Evolutionary conservation across 2,329 filamentous ascomycete species (phyloP), one percentile per base, ranked within the genome.

Genomic region (Clarireedia monteithiana): DNA sequence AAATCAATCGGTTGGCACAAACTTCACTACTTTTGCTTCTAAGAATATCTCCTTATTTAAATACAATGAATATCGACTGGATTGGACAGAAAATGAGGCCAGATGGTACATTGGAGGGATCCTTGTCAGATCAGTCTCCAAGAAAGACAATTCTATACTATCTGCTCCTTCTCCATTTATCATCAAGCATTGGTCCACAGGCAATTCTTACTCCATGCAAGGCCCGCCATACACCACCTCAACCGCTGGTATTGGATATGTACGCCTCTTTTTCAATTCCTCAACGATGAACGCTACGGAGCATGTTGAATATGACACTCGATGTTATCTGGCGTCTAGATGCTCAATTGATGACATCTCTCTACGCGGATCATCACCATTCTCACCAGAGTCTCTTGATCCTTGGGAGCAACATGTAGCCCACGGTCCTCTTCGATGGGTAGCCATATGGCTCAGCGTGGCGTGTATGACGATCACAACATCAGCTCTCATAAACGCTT

Each of bases 181-280:
- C 50, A 70, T 76, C 62, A 73, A 75, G 60, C 75, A 78, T 62
- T 78, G 75, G 75, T 76, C 74, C 0, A 71, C 69, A 7, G 75
- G 75, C 9, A 74, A 77, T 58, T 59, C 63, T 12, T 71, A 70
- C 58, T 73, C 67, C 2, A 77, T 74, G 68, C 66, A 73, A 61
- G 75, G 75, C 4, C 76, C 76, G 14, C 75, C 75, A 2, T 48
- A 42, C 15, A 67, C 67, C 20, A 64, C 62, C n/a, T 71, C 73
- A 2, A 62, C 67, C 20, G 75, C 75, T 5, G 72, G 72, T 24
- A 62, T 78, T 34, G 72, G 68, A 6, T 78, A 74, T 72, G 69
- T 73, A 9, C 70, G 75, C n/a, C 66, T 74, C 27, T 78, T 78
- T 62, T 78, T 78, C 69, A 78, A 78, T 59, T 74, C 74, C 0